These are phyloP conservation scores for Talaromyces rugulosus DNA, from an alignment of 2,329 filamentous ascomycete genomes.

Conservation along the genomic window DNA sequence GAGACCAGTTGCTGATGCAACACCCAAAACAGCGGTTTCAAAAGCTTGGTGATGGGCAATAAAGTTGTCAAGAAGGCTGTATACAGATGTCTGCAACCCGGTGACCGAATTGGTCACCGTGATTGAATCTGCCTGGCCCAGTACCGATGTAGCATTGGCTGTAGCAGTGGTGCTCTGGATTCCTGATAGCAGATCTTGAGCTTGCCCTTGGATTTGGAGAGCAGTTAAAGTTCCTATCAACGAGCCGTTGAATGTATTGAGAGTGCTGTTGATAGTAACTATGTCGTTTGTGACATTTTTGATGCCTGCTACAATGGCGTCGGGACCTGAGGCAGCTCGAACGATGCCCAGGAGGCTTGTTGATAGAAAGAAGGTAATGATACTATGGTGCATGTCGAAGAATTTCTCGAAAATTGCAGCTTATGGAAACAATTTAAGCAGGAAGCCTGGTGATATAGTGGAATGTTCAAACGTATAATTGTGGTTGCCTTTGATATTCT, in stretches of 20 bases:
- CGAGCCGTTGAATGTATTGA: background rate
- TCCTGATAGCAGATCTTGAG: background rate
- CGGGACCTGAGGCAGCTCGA: background rate
- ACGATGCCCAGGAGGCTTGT: background rate
- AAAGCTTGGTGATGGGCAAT: background rate
- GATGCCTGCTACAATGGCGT: background rate
- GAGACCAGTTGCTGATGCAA: background rate
- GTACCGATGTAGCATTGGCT: background rate
- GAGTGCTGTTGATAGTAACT: background rate
- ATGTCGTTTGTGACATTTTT: background rate
- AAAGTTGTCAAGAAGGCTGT: background rate
- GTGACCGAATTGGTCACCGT: background rate
- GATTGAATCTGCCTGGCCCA: background rate
- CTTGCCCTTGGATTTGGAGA: background rate
- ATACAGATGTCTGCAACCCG: background rate
- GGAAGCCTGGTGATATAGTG: background rate
- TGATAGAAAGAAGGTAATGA: background rate
- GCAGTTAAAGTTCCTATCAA: background rate
- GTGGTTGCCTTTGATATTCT: background rate
- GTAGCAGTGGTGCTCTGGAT: background rate
- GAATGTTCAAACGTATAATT: background rate
- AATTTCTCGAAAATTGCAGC: background rate
- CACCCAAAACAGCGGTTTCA: background rate
- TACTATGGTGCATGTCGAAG: background rate
- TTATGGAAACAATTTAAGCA: background rate